phyloP scores from a whole-genome alignment of 805 yeast species.

The Yarrowia osloensis region DNA sequence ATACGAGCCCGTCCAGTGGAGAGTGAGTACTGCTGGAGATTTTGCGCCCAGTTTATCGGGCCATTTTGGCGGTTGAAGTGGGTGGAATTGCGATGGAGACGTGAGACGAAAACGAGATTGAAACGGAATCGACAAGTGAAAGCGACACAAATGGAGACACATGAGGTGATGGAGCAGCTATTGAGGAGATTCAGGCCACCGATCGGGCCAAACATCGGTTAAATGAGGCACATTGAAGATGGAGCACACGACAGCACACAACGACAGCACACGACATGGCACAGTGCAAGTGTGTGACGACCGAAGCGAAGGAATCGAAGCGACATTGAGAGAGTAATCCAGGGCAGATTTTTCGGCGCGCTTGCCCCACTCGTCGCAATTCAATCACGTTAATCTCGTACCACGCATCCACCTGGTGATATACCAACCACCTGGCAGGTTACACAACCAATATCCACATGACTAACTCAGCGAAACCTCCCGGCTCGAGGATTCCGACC shows the following conservation, averaged over 20 bases:
- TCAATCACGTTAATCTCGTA: background rate
- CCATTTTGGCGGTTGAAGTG: background rate
- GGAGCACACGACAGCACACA: background rate
- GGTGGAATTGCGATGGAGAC: background rate
- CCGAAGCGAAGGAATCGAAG: background rate
- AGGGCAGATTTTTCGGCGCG: background rate
- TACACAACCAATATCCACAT: background rate
- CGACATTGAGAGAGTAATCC: background rate
- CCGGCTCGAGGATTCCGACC: slow-evolving; percentile 88
- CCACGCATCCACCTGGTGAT: background rate
- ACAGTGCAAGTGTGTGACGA: background rate
- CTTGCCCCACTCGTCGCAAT: background rate
- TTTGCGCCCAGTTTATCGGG: background rate
- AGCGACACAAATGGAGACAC: background rate
- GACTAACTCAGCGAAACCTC: slow-evolving; percentile 55
- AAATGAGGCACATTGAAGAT: background rate
- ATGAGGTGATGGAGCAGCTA: background rate
- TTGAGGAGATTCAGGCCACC: background rate
- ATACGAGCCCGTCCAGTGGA: slow-evolving; percentile 86
- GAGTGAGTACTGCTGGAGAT: slow-evolving; percentile 41
- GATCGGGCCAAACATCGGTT: background rate
- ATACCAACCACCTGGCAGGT: background rate
- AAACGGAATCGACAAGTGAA: background rate
- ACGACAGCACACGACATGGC: background rate
- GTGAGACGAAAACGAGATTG: background rate